A percentile compares a stretch with the other conserved stretches of the same genome.
Conservation (phyloP, 2,329 filamentous ascomycete genomes). For the Mariannaea sp. region DNA sequence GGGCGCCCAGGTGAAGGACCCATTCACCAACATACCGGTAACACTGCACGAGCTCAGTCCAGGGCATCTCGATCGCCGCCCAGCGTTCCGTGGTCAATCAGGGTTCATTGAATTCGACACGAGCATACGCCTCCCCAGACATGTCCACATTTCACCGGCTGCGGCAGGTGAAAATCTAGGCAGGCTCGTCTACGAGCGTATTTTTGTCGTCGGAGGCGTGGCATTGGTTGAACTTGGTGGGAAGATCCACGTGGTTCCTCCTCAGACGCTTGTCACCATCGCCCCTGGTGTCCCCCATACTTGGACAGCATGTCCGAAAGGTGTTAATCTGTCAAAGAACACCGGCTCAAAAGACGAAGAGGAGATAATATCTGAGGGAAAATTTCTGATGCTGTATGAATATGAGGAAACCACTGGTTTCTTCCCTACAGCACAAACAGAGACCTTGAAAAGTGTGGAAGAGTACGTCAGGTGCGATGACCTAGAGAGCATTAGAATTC, state of each 20-base stretch:
- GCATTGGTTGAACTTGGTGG: slow-evolving; percentile 5
- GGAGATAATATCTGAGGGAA: not conserved
- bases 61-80: not conserved
- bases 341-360: not conserved
- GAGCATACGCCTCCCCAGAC: not conserved
- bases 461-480: slow-evolving; percentile 1
- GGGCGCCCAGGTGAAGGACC: not conserved
- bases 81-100: not conserved
- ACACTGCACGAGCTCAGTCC: not conserved
- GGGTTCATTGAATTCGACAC: not conserved
- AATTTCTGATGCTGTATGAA: not conserved
- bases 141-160: not conserved
- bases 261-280: not conserved
- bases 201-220: not conserved
- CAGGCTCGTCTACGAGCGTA: not conserved
- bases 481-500: slow-evolving; percentile 1
- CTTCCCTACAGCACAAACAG: not conserved
- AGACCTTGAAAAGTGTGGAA: not conserved
- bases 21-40: not conserved
- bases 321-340: not conserved
- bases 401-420: slow-evolving; percentile 2
- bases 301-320: slow-evolving; percentile 2
- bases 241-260: slow-evolving; percentile 1
- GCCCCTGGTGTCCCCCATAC: slow-evolving; percentile 2
- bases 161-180: not conserved